These are phyloP conservation scores for Xylaria sp. DNA, from an alignment of 2,329 filamentous ascomycete genomes.

Conservation along the genomic window DNA sequence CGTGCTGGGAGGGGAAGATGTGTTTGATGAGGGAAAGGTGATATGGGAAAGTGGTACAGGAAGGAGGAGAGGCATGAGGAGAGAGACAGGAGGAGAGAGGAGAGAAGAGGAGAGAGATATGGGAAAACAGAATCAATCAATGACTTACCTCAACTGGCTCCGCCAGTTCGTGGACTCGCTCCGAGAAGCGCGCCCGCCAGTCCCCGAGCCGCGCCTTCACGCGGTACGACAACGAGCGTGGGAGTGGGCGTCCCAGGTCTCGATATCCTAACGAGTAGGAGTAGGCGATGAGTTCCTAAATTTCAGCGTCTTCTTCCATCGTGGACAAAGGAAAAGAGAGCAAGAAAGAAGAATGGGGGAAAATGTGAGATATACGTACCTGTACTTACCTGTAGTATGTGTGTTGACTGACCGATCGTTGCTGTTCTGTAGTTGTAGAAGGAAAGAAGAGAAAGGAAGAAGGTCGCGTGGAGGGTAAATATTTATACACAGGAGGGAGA, in stretches of 20 bases:
- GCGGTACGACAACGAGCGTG: neutral
- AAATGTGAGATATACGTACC: neutral
- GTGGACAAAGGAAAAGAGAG: neutral
- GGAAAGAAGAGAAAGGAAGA: neutral
- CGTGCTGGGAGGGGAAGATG: neutral
- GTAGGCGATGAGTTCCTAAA: neutral
- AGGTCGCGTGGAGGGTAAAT: neutral
- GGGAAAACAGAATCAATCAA: neutral
- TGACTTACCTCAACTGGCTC: neutral
- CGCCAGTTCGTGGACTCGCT: neutral
- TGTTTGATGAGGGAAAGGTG: neutral
- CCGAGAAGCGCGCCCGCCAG: constrained; percentile 1
- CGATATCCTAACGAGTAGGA: neutral
- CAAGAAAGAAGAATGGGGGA: neutral
- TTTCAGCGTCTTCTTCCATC: neutral
- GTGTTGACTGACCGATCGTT: neutral
- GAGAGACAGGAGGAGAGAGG: neutral
- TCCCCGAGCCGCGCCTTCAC: neutral
- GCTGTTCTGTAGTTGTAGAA: neutral
- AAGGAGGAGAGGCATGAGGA: neutral
- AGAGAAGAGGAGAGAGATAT: neutral
- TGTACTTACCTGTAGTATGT: neutral
- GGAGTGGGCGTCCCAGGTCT: neutral
- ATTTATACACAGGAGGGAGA: neutral
- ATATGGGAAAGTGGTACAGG: neutral